Evolutionary conservation across 202 grass and related monocot species (phyloP), one percentile per base, ranked within the genome.

Genomic region (Eragrostis tef): DNA sequence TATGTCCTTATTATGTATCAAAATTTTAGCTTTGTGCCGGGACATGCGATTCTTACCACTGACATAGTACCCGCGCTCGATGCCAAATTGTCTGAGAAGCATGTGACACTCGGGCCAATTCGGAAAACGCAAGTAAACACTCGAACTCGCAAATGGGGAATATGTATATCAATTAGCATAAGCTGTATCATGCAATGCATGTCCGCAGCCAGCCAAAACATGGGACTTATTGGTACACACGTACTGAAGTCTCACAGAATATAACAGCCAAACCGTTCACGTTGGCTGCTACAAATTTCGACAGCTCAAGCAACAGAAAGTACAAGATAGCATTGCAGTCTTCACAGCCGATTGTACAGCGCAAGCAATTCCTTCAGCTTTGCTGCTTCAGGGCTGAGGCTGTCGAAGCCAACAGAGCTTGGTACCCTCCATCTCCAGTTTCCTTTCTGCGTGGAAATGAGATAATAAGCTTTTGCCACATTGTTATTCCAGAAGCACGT

Each of bases 371-470:
- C 85, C 84, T 89, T 95, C 66, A 98, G 85, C 50, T 85, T 90
- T 59, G 65, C 83, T 53, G 90, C 90, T 91, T 98, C 92, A 42
- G 85, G 69, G n/a, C 71, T 89, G 39, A 98, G 88, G 70, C 24
- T 59, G 61, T 91, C 85, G 4, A 98, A 98, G 54, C 71, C 82
- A 36, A 83, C 61, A 25, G 77, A 90, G 48, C 74, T 90, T 6
- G 92, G 92, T 46, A 98, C 90, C 90, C 83, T 93, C 92, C 95
- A 95, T 77, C 83, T 93, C 92, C 92, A 95, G 43, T 98, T 98
- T 73, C 87, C 88, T 78, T 90, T 84, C 95, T 98, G 88, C 26
- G 4, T 1, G 12, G 31, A 58, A 26, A 72, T 34, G 9, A 27
- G 36, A 71, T 16, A 73, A 71, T 84, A 66, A 42, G 61, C 0